phyloP scores from a whole-genome alignment of 768 basidiomycete genomes.

The Russula lepida region DNA sequence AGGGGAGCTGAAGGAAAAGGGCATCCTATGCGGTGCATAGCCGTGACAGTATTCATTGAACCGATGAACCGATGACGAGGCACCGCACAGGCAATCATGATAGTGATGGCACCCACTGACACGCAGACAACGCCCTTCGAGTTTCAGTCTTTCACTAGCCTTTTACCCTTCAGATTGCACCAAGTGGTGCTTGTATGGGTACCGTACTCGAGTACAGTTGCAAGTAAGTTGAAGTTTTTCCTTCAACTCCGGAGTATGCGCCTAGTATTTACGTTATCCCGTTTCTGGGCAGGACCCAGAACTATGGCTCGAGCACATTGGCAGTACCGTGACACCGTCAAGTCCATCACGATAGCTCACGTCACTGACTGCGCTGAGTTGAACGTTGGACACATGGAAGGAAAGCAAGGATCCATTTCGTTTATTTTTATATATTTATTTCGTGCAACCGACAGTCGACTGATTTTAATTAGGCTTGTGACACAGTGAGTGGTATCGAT shows the following conservation, averaged over 20 bases:
- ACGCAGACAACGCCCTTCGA: not conserved
- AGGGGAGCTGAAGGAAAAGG: not conserved
- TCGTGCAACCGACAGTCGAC: not conserved
- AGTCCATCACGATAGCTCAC: not conserved
- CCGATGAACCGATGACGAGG: not conserved
- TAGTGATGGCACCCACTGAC: too few species aligned
- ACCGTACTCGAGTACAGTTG: not conserved
- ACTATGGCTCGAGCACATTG: not conserved
- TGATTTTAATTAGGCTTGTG: not conserved
- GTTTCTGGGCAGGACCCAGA: not conserved
- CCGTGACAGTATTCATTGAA: not conserved
- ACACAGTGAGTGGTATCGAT: not conserved
- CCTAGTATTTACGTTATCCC: not conserved
- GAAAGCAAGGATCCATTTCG: not conserved
- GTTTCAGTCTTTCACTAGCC: not conserved
- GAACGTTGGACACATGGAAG: not conserved
- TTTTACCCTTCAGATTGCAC: not conserved
- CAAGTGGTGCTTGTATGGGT: not conserved
- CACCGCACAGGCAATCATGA: not conserved
- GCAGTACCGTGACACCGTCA: not conserved
- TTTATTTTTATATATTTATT: not conserved
- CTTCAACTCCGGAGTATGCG: not conserved
- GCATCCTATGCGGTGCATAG: not conserved
- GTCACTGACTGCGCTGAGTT: not conserved
- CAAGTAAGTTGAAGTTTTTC: not conserved